These are phyloP conservation scores for Taphrina betulina DNA, from an alignment of 1,139 yeast species.

Conservation along the genomic window DNA sequence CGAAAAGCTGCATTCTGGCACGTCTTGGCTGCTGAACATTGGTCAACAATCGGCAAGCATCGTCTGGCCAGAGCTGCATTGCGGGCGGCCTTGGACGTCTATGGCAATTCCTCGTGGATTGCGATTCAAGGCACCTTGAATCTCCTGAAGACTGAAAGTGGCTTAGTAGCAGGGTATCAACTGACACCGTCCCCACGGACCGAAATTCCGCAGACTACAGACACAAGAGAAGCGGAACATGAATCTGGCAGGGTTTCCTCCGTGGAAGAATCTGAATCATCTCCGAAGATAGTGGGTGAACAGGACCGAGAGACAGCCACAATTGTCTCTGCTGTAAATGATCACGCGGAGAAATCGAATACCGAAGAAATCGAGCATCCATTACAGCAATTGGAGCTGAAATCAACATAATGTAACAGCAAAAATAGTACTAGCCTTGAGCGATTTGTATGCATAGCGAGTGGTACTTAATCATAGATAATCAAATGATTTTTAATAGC, in stretches of 20 bases:
- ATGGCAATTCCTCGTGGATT: constrained; percentile 20
- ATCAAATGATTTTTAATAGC: too few species aligned
- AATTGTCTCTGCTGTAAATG: neutral
- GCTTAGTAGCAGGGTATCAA: constrained; percentile 15
- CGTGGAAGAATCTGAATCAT: neutral
- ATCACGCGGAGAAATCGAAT: neutral
- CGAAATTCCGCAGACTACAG: neutral
- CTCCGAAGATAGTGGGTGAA: neutral
- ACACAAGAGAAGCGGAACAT: neutral
- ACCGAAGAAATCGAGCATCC: too few species aligned
- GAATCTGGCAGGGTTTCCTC: neutral
- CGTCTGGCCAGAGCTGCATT: constrained; percentile 18
- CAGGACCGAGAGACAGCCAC: neutral
- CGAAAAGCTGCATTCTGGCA: constrained; percentile 81
- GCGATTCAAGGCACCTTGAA: constrained; percentile 30
- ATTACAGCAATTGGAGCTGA: too few species aligned
- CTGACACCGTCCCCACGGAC: constrained; percentile 17
- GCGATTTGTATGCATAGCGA: too few species aligned
- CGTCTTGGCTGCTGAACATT: constrained; percentile 70
- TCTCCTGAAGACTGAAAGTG: constrained; percentile 25
- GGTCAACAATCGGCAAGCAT: constrained; percentile 46
- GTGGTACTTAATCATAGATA: too few species aligned
- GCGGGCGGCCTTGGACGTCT: constrained; percentile 13
- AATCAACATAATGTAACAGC: too few species aligned
- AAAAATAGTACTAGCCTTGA: too few species aligned